Conservation (phyloP, 2,329 filamentous ascomycete species). For the Zymoseptoria tritici region DNA sequence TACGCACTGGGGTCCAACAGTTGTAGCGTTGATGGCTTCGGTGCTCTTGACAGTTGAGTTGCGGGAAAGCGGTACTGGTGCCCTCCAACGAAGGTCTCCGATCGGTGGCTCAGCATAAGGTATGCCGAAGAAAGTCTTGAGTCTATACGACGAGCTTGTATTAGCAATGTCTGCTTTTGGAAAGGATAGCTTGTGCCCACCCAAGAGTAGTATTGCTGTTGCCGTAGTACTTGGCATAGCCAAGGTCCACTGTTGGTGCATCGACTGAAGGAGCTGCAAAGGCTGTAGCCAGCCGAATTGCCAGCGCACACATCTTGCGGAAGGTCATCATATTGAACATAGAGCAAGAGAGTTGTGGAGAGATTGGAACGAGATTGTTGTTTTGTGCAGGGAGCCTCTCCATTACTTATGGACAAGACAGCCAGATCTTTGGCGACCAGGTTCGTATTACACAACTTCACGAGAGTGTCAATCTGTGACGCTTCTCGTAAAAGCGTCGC, state of each 20-base stretch:
- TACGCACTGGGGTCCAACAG: conserved; percentile 3
- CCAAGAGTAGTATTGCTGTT: neutral
- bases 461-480: neutral
- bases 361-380: neutral
- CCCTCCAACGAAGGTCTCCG: conserved; percentile 20
- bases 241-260: conserved; percentile 16
- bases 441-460: neutral
- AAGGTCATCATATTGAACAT: neutral
- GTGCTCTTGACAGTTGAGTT: neutral
- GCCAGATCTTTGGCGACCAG: neutral
- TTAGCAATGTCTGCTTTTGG: neutral
- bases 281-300: neutral
- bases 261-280: neutral
- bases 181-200: neutral
- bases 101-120: conserved; percentile 20
- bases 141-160: neutral
- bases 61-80: conserved; percentile 8
- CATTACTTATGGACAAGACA: neutral
- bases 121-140: conserved; percentile 9
- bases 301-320: neutral
- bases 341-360: neutral
- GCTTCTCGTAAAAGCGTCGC: neutral
- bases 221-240: conserved; percentile 19
- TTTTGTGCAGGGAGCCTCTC: neutral
- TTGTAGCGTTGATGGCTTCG: conserved; percentile 13